Evolutionary conservation across 129 eudicot genomes (phyloP), one percentile per base, ranked within the genome.

Genomic region (Flaveria brownii): DNA sequence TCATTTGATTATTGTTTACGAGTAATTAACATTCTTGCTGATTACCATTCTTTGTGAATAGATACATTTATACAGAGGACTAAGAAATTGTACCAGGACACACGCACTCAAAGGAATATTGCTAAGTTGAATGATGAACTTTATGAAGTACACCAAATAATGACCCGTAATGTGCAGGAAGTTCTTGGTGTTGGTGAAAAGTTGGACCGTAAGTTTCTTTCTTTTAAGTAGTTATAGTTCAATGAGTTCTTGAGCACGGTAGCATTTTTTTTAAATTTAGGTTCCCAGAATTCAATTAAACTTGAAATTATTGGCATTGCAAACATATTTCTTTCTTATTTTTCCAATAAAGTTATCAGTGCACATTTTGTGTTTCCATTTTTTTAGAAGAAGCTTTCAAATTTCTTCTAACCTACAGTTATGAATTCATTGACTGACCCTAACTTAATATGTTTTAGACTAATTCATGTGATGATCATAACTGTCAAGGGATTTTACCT

Each of bases 131-230:
- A 89, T 78, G 99, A 94, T 86, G 99, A 94, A 83, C 97, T 94
- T 25, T 91, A 91, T 79, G 99, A 94, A 94, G 97, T 94, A 62
- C 99, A 94, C 84, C 99, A 94, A 81, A 83, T 94, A 65, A 94
- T 91, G 99, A 94, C 99, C 50, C 96, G 97, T 81, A 94, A 94
- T 85, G 99, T 94, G 57, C 99, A 91, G 78, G 99, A 94, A 81
- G 99, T 94, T 80, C 97, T 94, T 77, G 99, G 99, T 75, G 97
- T 94, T 70, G 99, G 97, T 83, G 99, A 94, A 91, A 89, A 94
- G 85, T 77, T 94, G 90, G 99, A 94, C 78, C 97, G 97, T 94
- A 86, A 94, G 99, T 91, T 67, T 43, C 55, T 65, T 47, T 42
- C 26, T 54, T 15, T 56, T 14, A 18, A 57, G 17, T 67, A 42